phyloP scores from a whole-genome alignment of 1,139 yeast species.

The Wickerhamiella infanticola region DNA sequence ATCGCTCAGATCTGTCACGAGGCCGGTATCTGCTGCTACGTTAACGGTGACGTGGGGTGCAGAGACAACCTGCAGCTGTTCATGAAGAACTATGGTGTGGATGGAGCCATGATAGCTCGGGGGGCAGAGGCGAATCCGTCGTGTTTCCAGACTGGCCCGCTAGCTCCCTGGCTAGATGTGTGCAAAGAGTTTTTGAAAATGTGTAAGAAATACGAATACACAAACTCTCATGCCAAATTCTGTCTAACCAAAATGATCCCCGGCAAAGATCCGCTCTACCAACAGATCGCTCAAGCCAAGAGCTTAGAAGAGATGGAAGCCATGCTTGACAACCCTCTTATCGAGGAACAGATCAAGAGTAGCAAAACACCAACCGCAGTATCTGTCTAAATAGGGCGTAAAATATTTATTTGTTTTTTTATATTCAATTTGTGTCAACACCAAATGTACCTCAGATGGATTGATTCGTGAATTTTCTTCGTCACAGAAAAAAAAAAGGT shows the following conservation, averaged over 20 bases:
- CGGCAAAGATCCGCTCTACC: slow-evolving; percentile 53
- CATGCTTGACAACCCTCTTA: slow-evolving; percentile 3
- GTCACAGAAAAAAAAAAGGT: too few relatives aligned
- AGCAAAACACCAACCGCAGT: too few relatives aligned
- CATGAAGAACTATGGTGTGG: slow-evolving; percentile 36
- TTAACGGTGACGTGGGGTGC: slow-evolving; percentile 62
- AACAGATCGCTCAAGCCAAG: slow-evolving; percentile 41
- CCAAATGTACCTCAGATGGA: too few relatives aligned
- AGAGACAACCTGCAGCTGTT: slow-evolving; percentile 40
- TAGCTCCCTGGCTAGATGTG: slow-evolving; percentile 40
- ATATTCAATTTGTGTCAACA: too few relatives aligned
- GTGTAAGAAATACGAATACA: slow-evolving; percentile 44
- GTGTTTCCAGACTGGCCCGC: slow-evolving; percentile 34
- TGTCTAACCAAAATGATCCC: slow-evolving; percentile 66
- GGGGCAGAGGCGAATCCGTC: slow-evolving; percentile 80
- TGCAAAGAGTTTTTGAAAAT: slow-evolving; percentile 41
- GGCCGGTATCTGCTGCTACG: slow-evolving; percentile 53
- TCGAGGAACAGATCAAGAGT: too few relatives aligned
- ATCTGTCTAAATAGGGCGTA: too few relatives aligned
- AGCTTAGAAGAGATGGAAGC: slow-evolving; percentile 35
- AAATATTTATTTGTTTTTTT: too few relatives aligned
- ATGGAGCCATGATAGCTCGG: slow-evolving; percentile 89
- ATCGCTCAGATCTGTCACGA: slow-evolving; percentile 47
- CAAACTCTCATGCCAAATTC: slow-evolving; percentile 60
- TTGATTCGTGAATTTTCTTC: too few relatives aligned